Evolutionary conservation across 768 basidiomycete genomes (phyloP), one percentile per base, ranked within the genome.

Genomic region (Lactarius tabidus): DNA sequence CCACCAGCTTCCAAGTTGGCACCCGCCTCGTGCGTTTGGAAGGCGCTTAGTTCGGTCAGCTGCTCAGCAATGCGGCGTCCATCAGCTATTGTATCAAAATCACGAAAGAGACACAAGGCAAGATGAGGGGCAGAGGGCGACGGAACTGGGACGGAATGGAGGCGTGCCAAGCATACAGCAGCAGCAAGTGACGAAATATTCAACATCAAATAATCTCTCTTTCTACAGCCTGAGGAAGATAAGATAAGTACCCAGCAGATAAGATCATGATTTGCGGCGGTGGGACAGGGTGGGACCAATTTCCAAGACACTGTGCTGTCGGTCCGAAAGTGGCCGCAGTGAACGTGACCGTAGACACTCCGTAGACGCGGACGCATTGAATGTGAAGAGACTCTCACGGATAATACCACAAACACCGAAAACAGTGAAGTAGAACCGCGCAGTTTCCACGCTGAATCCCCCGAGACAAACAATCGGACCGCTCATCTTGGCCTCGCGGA

Each of bases 401-500:
- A 48, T 12, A 12, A 14, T 12, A 23, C 26, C 43, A n/a, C n/a
- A 12, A 15, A 15, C 23, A 51, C 48, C 41, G 41, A 17, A 8
- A 41, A 39, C 18, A 17, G 15, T 39, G 17, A 15, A 38, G 15
- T 48, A 48, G 45, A 15, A 51, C 15, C 48, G 14, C 48, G 48
- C 48, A 9, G 26, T 31, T 54, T 33, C 10, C 7, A 29, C 31
- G 20, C 53, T 31, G 29, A 18, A 60, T 26, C 10, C 61, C 28
- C 54, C 6, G 2, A 45, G 53, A 51, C 36, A 45, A 36, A 39
- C 56, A 45, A 39, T 28, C 35, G 20, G 35, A 36, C 5, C 55
- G 61, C 48, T 38, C 35, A 20, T 29, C 45, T 51, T 35, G 6
- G 20, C 9, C 20, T 57, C 62, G 62, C 62, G 62, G 62, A 57